Percentiles rank a stretch among this genome's conserved stretches.
Conservation (phyloP, 1,139 yeast genomes). For the Blastobotrys indianensis region DNA sequence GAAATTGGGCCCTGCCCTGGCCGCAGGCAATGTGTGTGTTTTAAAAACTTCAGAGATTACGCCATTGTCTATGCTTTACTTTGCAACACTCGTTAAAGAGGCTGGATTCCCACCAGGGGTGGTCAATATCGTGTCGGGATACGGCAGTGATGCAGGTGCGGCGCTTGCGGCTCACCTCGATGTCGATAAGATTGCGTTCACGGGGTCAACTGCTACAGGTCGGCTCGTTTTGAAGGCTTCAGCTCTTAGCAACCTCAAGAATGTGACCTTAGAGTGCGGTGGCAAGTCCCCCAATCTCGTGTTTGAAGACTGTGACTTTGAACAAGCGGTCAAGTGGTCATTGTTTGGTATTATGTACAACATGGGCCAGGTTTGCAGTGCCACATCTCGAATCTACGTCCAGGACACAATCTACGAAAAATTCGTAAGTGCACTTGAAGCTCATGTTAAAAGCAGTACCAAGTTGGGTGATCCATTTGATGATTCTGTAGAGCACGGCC, state of each 20-base stretch:
- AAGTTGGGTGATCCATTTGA: constrained; percentile 34
- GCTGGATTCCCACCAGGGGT: constrained; percentile 81
- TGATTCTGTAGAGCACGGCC: constrained; percentile 59
- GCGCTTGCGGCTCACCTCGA: constrained; percentile 63
- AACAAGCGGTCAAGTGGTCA: constrained; percentile 54
- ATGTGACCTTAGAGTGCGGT: constrained; percentile 78
- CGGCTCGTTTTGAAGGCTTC: constrained; percentile 64
- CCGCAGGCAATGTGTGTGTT: constrained; percentile 71
- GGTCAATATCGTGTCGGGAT: constrained; percentile 68
- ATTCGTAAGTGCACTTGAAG: constrained; percentile 53
- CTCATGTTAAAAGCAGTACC: constrained; percentile 41
- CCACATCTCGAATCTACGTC: constrained; percentile 76
- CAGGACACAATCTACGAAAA: constrained; percentile 70
- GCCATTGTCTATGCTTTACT: constrained; percentile 67
- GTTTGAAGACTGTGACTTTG: constrained; percentile 65
- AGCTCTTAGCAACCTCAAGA: constrained; percentile 62
- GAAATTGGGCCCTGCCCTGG: constrained; percentile 70
- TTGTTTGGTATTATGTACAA: constrained; percentile 64
- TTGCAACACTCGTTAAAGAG: constrained; percentile 55
- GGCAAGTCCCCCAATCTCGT: constrained; percentile 80
- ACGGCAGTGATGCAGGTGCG: constrained; percentile 68
- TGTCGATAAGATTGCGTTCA: constrained; percentile 73
- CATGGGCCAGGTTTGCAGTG: constrained; percentile 84
- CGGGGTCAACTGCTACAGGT: constrained; percentile 79
- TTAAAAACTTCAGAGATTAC: constrained; percentile 75